Percentiles rank a stretch among this genome's conserved stretches.
These are phyloP conservation scores for Calamus simplicifolius DNA, from an alignment of 176 grass and related monocot species.

Conservation along the genomic window DNA sequence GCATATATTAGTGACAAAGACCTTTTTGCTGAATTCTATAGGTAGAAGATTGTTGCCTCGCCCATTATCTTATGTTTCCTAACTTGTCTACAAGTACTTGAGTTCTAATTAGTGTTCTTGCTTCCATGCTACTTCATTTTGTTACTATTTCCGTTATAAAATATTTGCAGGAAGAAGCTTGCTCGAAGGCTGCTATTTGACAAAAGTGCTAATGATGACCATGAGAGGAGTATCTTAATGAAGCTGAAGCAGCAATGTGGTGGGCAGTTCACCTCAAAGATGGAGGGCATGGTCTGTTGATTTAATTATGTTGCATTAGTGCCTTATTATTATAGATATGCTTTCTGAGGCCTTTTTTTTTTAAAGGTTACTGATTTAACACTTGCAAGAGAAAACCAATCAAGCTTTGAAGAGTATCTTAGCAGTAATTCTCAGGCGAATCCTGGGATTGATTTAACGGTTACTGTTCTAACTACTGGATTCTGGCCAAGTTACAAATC, in stretches of 20 bases:
- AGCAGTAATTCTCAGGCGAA: conserved; percentile 33
- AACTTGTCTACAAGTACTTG: too few species aligned
- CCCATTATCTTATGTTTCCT: too few species aligned
- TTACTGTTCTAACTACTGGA: conserved; percentile 88
- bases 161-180: conserved; percentile 14
- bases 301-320: conserved; percentile 13
- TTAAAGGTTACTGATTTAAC: conserved; percentile 65
- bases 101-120: background rate
- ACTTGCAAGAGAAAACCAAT: conserved; percentile 76
- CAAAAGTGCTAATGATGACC: conserved; percentile 54
- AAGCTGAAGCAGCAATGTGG: conserved; percentile 83
- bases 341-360: background rate
- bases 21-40: conserved; percentile 92
- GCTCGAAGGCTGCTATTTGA: conserved; percentile 57
- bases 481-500: conserved; percentile 99
- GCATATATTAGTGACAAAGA: conserved; percentile 95
- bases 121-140: background rate
- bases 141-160: background rate
- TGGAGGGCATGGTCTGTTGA: conserved; percentile 75
- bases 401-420: conserved; percentile 77
- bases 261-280: conserved; percentile 78
- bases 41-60: conserved; percentile 19
- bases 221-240: conserved; percentile 71
- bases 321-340: conserved; percentile 11
- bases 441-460: conserved; percentile 83